Base-by-base conservation (phyloP, 805 yeast genomes). In the Priceomyces melissophilus region DNA sequence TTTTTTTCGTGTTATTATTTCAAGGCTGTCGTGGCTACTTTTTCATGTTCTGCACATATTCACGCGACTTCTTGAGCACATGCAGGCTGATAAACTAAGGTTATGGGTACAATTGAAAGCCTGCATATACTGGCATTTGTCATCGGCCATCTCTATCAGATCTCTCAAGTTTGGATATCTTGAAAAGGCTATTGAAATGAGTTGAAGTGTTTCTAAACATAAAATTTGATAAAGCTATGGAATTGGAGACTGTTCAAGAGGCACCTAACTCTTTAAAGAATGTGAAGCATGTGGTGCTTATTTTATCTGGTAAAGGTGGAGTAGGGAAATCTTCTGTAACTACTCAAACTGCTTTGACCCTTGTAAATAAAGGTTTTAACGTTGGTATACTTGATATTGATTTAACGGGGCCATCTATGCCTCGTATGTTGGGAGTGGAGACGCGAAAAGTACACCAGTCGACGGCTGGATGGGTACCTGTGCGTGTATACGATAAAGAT, bases 351-450 rank as follows among this genome's bases (percentile, higher is more conserved):
- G 98, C 97, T 0, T 71, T 93, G n/a, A 73, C 90, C 0, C 69
- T 93, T 25, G 87, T 82, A 4, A 65, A 71, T 10, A 69, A 76
- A 55, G 95, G 93, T 2, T 79, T 60, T 54, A 82, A 76, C 52
- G 96, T 93, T n/a, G 99, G 99, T 2, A 95, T 93, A 0, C 67
- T 93, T 16, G 99, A 93, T 57, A 88, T 93, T 14, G 99, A 93
- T 67, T 69, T 93, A 32, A 93, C 99, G 0, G 99, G 99, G 0
- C 99, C 99, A 0, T 90, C 97, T 1, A 66, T 89, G 29, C 99
- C 99, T 2, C 71, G 99, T 38, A 89, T 93, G 95, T 89, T 93
- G 67, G 97, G 97, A 1, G 73, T 89, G 8, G 99, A 93, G 57
- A 63, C 64, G 4, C 72, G 73, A 33, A 87, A 89, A 50, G 87